These are phyloP conservation scores for Backusella tuberculispora DNA, from an alignment of 192 early-diverging fungal genomes.

Conservation along the genomic window DNA sequence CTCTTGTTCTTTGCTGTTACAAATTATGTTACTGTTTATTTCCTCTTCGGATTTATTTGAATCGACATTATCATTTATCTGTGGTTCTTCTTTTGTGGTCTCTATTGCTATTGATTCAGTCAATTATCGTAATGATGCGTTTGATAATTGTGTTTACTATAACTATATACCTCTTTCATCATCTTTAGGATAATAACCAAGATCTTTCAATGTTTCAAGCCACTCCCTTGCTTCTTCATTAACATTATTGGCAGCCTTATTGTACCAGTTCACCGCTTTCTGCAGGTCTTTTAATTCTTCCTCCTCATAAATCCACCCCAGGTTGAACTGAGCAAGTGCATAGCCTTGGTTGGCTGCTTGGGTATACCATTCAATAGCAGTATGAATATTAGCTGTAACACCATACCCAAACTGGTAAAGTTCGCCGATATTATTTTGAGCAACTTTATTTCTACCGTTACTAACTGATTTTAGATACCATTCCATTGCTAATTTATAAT, in stretches of 20 bases:
- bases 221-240: no score
- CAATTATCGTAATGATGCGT: no score
- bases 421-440: not conserved
- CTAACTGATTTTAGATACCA: not conserved
- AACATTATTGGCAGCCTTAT: no score
- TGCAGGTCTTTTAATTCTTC: not conserved
- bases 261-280: not conserved
- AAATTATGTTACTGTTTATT: no score
- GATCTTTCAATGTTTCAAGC: not conserved
- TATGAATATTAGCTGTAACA: not conserved
- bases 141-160: no score
- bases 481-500: not conserved
- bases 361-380: not conserved
- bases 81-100: no score
- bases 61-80: no score
- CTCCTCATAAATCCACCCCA: not conserved
- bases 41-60: no score
- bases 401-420: not conserved
- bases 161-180: not conserved
- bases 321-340: not conserved
- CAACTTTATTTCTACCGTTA: not conserved
- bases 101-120: no score
- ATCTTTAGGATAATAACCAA: not conserved
- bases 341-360: not conserved
- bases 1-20: no score